Base-by-base conservation (phyloP, 2,329 filamentous ascomycete genomes). In the Monilinia aucupariae region DNA sequence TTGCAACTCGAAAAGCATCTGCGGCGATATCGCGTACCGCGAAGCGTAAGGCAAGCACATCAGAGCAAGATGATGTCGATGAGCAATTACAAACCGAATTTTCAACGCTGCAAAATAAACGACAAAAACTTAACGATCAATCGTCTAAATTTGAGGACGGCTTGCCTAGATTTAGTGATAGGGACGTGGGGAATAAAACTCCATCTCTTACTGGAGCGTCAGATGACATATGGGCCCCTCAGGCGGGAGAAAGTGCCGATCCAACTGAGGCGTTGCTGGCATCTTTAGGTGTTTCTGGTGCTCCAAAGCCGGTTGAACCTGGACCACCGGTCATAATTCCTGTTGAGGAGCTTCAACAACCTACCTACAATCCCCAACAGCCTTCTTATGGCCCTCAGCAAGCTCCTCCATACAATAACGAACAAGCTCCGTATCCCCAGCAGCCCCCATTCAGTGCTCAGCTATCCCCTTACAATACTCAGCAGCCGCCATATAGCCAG, bases 201-300 rank as follows among this genome's bases (percentile, higher is more conserved):
- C 64, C 70, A 63, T 49, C 63, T 59, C 66, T 67, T 37, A 71
- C 69, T 45, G 64, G 59, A 25, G 67, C 59, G 49, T 62, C 64
- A 12, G 70, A 71, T 61, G 72, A 73, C 64, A 70, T 66, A 15
- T 74, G 72, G 72, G 72, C 71, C 63, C 71, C 72, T 39, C 63
- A 70, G 25, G 68, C 71, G 53, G 72, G 68, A 32, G 73, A 73
- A 66, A 62, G 64, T 32, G 68, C 66, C n/a, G 69, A 73, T 65
- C 67, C 71, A 20, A 72, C 68, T 15, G 72, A 74, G 62, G 70
- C 70, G 32, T 63, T 71, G 47, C 70, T 76, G 63, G 73, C 73
- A 62, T 71, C 73, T 49, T 63, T 76, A 15, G 74, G 74, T 43
- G 75, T 76, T 22, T 72, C 73, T 39, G 75, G 75, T 32, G 63